These are phyloP conservation scores for Beauveria asiatica DNA, from an alignment of 2,329 filamentous ascomycete genomes.

Conservation along the genomic window DNA sequence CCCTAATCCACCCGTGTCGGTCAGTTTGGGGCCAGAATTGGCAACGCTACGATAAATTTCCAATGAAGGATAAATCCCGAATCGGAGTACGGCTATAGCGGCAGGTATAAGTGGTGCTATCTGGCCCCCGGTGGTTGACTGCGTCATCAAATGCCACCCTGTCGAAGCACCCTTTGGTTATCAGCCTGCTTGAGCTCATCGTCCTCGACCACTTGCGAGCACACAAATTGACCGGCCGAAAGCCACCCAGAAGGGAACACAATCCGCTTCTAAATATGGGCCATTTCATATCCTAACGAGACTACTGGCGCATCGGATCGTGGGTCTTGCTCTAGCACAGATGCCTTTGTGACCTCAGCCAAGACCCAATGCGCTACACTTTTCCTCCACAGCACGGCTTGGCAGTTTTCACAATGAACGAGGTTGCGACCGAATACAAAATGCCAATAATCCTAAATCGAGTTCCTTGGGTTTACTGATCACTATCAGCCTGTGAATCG, in stretches of 20 bases:
- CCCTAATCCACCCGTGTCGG: background rate
- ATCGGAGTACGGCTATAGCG: background rate
- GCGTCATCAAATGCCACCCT: background rate
- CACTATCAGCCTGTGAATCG: too few relatives aligned
- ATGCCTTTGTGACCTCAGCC: slow-evolving; percentile 8
- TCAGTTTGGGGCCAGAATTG: background rate
- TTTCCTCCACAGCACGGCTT: background rate
- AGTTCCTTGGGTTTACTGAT: background rate
- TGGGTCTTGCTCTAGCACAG: background rate
- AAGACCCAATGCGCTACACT: background rate
- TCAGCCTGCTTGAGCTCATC: background rate
- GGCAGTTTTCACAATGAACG: background rate
- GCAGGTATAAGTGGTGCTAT: background rate
- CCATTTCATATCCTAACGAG: background rate
- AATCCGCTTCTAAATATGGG: slow-evolving; percentile 4
- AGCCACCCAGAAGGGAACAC: background rate
- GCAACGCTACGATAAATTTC: background rate
- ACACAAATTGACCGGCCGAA: background rate
- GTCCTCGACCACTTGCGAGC: background rate
- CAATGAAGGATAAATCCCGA: background rate
- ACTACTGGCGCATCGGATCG: background rate
- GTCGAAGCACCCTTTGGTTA: background rate
- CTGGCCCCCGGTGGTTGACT: background rate
- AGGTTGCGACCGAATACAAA: background rate
- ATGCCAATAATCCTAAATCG: background rate